Evolutionary conservation across 1,284 basidiomycete genomes (phyloP).

Genomic region (Porogramme epimiltina): DNA sequence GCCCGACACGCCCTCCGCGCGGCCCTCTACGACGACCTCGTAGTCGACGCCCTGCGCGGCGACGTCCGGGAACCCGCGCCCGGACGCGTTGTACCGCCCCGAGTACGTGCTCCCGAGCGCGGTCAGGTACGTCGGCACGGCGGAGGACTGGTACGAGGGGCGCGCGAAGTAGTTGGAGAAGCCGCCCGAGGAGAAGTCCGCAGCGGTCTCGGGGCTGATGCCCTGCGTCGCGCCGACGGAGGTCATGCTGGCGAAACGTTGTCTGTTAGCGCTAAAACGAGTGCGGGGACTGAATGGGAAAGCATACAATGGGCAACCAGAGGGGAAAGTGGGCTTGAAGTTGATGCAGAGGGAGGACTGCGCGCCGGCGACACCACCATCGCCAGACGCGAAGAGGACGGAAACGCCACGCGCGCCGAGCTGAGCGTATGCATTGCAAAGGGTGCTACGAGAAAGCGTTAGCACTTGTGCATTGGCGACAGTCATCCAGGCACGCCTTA

Average conservation of each 20-base stretch:
- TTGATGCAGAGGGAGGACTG: conserved; percentile 45
- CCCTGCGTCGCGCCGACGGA: conserved; percentile 57
- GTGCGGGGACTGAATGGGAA: neutral
- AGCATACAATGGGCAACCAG: conserved; percentile 58
- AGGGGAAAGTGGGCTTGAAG: conserved; percentile 74
- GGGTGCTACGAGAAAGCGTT: conserved; percentile 17
- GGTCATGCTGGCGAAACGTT: conserved; percentile 44
- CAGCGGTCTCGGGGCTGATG: conserved; percentile 54
- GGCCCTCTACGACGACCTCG: conserved; percentile 29
- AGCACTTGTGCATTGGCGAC: neutral
- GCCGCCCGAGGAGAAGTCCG: conserved; percentile 46
- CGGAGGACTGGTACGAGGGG: conserved; percentile 42
- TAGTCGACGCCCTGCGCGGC: conserved; percentile 32
- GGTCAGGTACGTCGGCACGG: conserved; percentile 36
- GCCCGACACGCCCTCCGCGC: conserved; percentile 49
- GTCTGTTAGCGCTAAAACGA: neutral
- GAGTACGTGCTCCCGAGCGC: conserved; percentile 31
- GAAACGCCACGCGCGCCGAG: conserved; percentile 63
- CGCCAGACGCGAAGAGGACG: conserved; percentile 69
- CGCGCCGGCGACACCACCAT: conserved; percentile 64
- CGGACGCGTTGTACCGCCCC: conserved; percentile 32
- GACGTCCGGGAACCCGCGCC: conserved; percentile 36
- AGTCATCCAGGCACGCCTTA: conserved; percentile 44
- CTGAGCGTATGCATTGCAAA: conserved; percentile 64
- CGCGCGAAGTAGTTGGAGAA: conserved; percentile 49